Conservation (phyloP, 352 stramenopile genomes). For the Phytopythium mirpurense region DNA sequence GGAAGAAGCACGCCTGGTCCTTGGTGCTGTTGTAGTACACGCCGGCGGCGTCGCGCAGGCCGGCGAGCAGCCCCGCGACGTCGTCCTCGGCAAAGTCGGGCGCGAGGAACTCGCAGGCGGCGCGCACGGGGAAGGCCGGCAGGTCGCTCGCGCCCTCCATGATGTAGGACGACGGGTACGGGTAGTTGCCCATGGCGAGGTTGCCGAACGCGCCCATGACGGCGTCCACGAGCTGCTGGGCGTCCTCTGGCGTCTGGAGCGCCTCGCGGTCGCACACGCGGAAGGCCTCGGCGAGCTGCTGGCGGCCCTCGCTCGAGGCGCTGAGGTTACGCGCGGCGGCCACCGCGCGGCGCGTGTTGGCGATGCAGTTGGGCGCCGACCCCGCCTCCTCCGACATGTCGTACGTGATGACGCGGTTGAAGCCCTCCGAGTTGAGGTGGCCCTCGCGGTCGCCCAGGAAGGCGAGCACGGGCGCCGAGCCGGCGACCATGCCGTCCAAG, state of each 20-base stretch:
- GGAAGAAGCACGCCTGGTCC: slow-evolving; percentile 27
- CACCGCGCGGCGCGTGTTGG: slow-evolving; percentile 25
- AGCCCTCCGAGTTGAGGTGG: slow-evolving; percentile 31
- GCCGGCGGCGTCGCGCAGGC: slow-evolving; percentile 30
- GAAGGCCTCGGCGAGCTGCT: slow-evolving; percentile 20
- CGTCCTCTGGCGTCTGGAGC: slow-evolving; percentile 18
- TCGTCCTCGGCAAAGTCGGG: slow-evolving; percentile 17
- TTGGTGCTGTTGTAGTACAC: slow-evolving; percentile 47
- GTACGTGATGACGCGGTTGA: slow-evolving; percentile 34
- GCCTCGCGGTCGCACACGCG: slow-evolving; percentile 20
- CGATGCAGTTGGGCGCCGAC: slow-evolving; percentile 27
- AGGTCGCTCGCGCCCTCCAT: slow-evolving; percentile 32
- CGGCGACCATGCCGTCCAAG: slow-evolving; percentile 56
- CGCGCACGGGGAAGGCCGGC: slow-evolving; percentile 30
- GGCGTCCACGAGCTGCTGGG: slow-evolving; percentile 7
- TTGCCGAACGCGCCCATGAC: slow-evolving; percentile 19
- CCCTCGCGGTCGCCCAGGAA: slow-evolving; percentile 42
- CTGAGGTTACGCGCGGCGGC: slow-evolving; percentile 11
- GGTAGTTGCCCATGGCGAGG: slow-evolving; percentile 43
- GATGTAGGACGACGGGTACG: slow-evolving; percentile 46
- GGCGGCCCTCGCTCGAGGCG: slow-evolving; percentile 14
- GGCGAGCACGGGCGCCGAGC: slow-evolving; percentile 52
- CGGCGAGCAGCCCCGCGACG: slow-evolving; percentile 15
- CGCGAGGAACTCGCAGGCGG: slow-evolving; percentile 26
- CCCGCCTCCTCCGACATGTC: slow-evolving; percentile 33